Percentiles rank a stretch among this genome's conserved stretches.
phyloP scores from a whole-genome alignment of 2,329 filamentous ascomycete species.

The Microcyclospora tardicrescens region DNA sequence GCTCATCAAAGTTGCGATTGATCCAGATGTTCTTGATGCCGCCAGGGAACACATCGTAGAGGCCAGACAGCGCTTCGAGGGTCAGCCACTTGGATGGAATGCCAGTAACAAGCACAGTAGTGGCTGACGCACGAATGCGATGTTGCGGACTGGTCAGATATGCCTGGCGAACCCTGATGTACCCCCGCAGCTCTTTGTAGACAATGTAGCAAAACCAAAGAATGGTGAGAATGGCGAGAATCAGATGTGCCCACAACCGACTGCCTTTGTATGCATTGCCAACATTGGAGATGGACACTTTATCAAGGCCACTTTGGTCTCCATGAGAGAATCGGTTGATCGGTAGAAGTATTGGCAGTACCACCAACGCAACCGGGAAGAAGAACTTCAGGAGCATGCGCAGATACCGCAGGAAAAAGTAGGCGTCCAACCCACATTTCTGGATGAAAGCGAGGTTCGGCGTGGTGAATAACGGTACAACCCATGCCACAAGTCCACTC shows the following conservation, averaged over 20 bases:
- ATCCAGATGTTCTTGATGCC: conserved; percentile 95
- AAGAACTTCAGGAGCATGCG: conserved; percentile 84
- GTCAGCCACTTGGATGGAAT: conserved; percentile 88
- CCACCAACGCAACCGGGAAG: conserved; percentile 61
- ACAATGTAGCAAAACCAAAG: conserved; percentile 78
- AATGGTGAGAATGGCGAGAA: conserved; percentile 66
- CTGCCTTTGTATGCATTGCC: conserved; percentile 47
- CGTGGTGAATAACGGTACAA: conserved; percentile 48
- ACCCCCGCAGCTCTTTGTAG: conserved; percentile 73
- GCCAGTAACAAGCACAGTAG: conserved; percentile 81
- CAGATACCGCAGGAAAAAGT: conserved; percentile 90
- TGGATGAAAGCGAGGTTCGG: conserved; percentile 77
- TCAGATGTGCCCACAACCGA: conserved; percentile 65
- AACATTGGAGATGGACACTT: conserved; percentile 82
- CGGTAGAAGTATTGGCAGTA: conserved; percentile 75
- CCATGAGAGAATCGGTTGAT: conserved; percentile 55
- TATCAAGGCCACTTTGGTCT: conserved; percentile 54
- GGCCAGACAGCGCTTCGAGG: conserved; percentile 61
- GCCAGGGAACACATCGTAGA: conserved; percentile 94
- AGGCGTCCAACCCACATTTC: conserved; percentile 90
- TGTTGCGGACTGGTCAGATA: conserved; percentile 93
- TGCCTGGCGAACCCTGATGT: conserved; percentile 85
- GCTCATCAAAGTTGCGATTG: conserved; percentile 72
- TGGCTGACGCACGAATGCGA: conserved; percentile 82
- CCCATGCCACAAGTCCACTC: conserved; percentile 40